Conservation (phyloP, 768 basidiomycete species). For the Phaeotremella skinneri region DNA sequence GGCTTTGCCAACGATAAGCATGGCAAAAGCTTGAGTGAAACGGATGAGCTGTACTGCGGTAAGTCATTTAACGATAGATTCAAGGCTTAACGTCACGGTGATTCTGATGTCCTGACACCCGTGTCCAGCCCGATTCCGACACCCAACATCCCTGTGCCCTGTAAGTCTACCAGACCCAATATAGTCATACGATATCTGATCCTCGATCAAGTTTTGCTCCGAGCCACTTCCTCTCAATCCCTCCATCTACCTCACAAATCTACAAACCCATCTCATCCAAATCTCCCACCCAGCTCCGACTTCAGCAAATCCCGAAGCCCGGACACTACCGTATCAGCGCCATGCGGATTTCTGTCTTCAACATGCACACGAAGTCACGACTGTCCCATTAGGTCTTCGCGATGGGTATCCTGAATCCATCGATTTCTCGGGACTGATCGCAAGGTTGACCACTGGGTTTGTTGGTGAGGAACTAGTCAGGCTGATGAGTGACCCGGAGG, state of each 20-base stretch:
- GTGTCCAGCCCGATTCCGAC: slow-evolving; percentile 8
- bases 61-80: background rate
- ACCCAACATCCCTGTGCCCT: slow-evolving; percentile 9
- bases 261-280: background rate
- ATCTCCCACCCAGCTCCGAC: slow-evolving; percentile 9
- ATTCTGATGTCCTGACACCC: background rate
- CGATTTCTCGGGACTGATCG: slow-evolving; percentile 22
- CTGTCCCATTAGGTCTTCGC: slow-evolving; percentile 37
- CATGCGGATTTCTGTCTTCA: slow-evolving; percentile 36
- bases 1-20: slow-evolving; percentile 10
- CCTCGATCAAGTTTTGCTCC: slow-evolving; percentile 17
- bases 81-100: background rate
- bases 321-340: slow-evolving; percentile 23
- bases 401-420: slow-evolving; percentile 40
- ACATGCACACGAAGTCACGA: slow-evolving; percentile 34
- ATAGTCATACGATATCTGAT: background rate
- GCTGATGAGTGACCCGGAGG: slow-evolving; percentile 24
- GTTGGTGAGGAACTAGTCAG: slow-evolving; percentile 19
- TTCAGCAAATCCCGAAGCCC: slow-evolving; percentile 12
- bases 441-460: slow-evolving; percentile 22
- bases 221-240: slow-evolving; percentile 15
- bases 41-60: slow-evolving; percentile 18
- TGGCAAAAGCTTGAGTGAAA: background rate
- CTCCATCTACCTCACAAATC: background rate
- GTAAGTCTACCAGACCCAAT: slow-evolving; percentile 2